Evolutionary conservation across 2,329 filamentous ascomycete genomes (phyloP).

Genomic region (Epichloe coenophiala): DNA sequence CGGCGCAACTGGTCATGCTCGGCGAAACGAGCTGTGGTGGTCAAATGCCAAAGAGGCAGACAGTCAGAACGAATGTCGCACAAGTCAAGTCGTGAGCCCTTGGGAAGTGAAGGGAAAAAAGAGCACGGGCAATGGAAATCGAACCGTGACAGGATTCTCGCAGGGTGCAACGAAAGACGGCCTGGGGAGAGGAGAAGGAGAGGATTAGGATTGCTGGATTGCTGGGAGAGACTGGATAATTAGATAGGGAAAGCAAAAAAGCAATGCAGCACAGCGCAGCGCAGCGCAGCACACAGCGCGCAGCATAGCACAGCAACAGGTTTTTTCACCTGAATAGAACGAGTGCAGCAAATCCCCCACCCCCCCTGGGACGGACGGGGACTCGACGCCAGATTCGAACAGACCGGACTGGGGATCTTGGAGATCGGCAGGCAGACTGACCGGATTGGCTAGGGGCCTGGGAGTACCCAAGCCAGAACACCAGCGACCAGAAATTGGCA

Average conservation of each 20-base stretch:
- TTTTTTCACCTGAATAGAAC: background rate
- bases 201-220: no score
- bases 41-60: background rate
- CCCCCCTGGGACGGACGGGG: background rate
- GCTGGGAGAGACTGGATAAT: no score
- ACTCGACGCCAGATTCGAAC: background rate
- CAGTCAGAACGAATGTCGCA: background rate
- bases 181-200: background rate
- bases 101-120: background rate
- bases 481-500: constrained; percentile 1
- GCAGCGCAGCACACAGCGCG: background rate
- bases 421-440: background rate
- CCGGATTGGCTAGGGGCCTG: no score
- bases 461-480: background rate
- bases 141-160: no score
- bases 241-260: no score
- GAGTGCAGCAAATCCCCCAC: no score
- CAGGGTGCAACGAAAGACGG: background rate
- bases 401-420: background rate
- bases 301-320: background rate
- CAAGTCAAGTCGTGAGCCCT: background rate
- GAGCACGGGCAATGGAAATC: background rate
- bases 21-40: background rate
- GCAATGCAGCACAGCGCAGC: background rate
- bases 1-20: constrained; percentile 1